phyloP scores from a whole-genome alignment of 2,329 filamentous ascomycete species.

The Colletotrichum scovillei region DNA sequence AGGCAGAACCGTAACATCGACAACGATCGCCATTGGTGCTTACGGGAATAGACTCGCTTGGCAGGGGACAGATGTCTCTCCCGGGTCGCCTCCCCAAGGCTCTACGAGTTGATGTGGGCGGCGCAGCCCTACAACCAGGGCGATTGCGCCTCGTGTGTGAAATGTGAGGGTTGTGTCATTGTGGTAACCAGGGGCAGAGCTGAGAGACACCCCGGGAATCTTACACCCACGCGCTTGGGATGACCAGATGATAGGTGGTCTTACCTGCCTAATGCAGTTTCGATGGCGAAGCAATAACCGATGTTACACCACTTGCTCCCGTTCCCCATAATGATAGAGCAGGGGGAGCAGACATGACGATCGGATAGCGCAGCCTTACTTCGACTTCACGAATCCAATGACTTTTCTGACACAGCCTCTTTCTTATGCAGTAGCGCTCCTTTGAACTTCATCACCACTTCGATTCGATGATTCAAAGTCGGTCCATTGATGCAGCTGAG shows the following conservation, averaged over 20 bases:
- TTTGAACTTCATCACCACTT: neutral
- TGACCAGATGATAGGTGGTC: neutral
- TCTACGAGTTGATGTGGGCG: neutral
- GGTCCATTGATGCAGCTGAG: neutral
- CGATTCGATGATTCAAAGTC: neutral
- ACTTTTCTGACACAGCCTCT: neutral
- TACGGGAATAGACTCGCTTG: neutral
- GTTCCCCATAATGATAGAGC: neutral
- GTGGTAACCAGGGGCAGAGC: neutral
- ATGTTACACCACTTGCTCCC: neutral
- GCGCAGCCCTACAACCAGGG: slow-evolving; percentile 8
- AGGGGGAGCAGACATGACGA: neutral
- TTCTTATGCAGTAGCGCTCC: neutral
- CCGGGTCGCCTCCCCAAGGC: neutral
- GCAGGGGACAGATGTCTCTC: neutral
- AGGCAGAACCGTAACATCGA: slow-evolving; percentile 13
- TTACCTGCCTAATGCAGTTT: neutral
- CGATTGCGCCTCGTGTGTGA: neutral
- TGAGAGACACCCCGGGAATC: neutral
- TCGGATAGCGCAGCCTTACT: neutral
- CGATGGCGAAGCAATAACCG: neutral
- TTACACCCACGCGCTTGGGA: neutral
- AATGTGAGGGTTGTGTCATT: neutral
- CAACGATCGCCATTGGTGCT: neutral
- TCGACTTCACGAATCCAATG: neutral